These are phyloP conservation scores for Conticribra guillardii DNA, from an alignment of 108 stramenopile genomes.

Conservation along the genomic window DNA sequence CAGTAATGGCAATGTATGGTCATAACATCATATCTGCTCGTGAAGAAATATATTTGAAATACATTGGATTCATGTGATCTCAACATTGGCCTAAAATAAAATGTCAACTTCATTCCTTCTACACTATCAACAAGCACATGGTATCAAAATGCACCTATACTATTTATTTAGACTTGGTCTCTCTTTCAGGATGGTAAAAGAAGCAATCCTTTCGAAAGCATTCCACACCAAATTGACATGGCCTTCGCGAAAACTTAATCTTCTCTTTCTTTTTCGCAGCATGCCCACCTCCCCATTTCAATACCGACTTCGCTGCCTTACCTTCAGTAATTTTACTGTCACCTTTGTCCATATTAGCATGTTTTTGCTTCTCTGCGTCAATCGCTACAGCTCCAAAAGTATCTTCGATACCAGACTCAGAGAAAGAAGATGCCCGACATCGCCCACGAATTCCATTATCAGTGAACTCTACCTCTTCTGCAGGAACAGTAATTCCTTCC, in stretches of 20 bases:
- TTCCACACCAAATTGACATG: conserved; percentile 77
- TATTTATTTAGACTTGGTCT: not conserved
- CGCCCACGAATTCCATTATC: conserved; percentile 78
- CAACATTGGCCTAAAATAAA: no score
- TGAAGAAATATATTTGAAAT: no score
- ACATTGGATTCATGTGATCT: no score
- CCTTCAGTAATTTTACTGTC: not conserved
- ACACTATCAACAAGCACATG: no score
- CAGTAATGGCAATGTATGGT: no score
- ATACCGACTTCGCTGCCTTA: conserved; percentile 79
- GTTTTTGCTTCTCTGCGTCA: not conserved
- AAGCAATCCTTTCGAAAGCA: conserved; percentile 85
- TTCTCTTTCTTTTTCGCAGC: conserved; percentile 76
- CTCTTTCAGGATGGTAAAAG: conserved; percentile 74
- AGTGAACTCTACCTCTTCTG: conserved; percentile 81
- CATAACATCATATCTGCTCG: no score
- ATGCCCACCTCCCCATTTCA: conserved; percentile 95
- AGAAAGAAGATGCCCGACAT: conserved; percentile 33
- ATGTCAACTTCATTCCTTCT: no score
- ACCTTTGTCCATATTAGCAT: not conserved
- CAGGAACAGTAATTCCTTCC: conserved; percentile 82
- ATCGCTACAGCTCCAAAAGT: not conserved
- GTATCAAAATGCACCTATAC: not conserved
- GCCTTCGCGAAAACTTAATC: conserved; percentile 50
- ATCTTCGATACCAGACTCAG: conserved; percentile 18